phyloP scores from a whole-genome alignment of 176 grass and related monocot genomes.

The Hsuehochloa calcarea region DNA sequence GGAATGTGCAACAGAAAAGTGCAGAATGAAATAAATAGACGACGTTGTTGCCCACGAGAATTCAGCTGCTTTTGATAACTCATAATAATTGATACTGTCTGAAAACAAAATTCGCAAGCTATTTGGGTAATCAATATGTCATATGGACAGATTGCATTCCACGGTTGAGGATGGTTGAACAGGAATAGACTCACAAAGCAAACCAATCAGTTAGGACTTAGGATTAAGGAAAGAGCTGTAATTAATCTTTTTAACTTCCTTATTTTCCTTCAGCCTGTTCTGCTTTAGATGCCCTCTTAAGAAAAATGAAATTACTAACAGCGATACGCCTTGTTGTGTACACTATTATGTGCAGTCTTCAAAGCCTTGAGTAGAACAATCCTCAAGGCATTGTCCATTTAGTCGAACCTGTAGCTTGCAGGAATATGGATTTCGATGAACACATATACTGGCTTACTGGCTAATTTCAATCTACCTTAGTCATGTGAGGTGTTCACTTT shows the following conservation, averaged over 20 bases:
- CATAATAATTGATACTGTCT: not conserved
- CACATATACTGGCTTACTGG: not conserved
- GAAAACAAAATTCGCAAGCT: not conserved
- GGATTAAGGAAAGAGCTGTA: not conserved
- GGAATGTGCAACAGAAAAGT: not conserved
- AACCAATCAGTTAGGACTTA: not conserved
- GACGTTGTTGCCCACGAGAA: not conserved
- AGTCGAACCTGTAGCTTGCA: not conserved
- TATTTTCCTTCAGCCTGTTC: not conserved
- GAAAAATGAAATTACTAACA: not conserved
- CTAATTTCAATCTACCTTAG: not conserved
- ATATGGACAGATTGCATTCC: not conserved
- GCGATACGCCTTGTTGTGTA: not conserved
- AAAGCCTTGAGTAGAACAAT: not conserved
- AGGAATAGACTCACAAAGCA: not conserved
- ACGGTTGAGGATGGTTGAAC: not conserved
- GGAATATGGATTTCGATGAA: not conserved
- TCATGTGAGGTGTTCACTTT: not conserved
- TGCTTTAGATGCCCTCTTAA: not conserved
- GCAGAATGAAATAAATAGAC: not conserved
- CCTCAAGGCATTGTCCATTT: not conserved
- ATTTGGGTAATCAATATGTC: not conserved
- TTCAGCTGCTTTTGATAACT: not conserved
- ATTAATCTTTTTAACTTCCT: not conserved
- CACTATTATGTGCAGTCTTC: not conserved